Percentiles rank a stretch among this genome's conserved stretches.
phyloP scores from a whole-genome alignment of 2,329 filamentous ascomycete species.

The Ceratocystis cacaofunesta region DNA sequence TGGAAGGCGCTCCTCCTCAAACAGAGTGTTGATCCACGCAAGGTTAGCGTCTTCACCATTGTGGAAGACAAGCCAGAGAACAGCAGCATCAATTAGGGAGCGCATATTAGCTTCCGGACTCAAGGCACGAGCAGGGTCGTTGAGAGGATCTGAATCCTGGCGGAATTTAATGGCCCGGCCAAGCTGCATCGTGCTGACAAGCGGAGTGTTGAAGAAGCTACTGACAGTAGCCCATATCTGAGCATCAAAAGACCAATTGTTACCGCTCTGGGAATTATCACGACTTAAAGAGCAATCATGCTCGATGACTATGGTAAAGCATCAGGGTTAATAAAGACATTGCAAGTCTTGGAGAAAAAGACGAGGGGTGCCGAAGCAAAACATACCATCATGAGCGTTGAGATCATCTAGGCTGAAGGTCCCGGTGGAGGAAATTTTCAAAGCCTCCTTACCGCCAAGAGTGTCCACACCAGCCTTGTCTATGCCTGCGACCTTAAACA shows the following conservation, averaged over 20 bases:
- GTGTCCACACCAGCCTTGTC: constrained; percentile 18
- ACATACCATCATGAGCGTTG: constrained; percentile 19
- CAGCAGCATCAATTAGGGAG: constrained; percentile 20
- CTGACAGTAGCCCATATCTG: constrained; percentile 21
- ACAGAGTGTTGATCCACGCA: constrained; percentile 19
- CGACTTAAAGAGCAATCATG: constrained; percentile 25
- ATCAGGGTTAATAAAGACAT: neutral
- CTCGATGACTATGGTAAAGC: constrained; percentile 22
- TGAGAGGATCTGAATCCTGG: constrained; percentile 19
- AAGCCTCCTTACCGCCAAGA: constrained; percentile 17
- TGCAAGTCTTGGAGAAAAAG: neutral
- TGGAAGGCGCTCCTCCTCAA: constrained; percentile 17
- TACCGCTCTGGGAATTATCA: constrained; percentile 22
- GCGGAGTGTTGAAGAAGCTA: constrained; percentile 18
- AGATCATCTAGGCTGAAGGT: constrained; percentile 24
- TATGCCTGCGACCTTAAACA: constrained; percentile 15
- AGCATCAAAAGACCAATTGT: constrained; percentile 23
- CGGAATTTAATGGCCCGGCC: constrained; percentile 21
- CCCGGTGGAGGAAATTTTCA: constrained; percentile 22
- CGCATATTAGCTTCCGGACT: constrained; percentile 10
- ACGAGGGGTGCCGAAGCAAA: neutral
- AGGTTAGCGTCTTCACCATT: constrained; percentile 18
- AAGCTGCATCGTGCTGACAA: constrained; percentile 22
- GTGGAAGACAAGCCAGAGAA: constrained; percentile 20
- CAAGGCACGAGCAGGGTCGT: constrained; percentile 22